Evolutionary conservation across 805 yeast species (phyloP).

Genomic region (Ogataea zsoltii): DNA sequence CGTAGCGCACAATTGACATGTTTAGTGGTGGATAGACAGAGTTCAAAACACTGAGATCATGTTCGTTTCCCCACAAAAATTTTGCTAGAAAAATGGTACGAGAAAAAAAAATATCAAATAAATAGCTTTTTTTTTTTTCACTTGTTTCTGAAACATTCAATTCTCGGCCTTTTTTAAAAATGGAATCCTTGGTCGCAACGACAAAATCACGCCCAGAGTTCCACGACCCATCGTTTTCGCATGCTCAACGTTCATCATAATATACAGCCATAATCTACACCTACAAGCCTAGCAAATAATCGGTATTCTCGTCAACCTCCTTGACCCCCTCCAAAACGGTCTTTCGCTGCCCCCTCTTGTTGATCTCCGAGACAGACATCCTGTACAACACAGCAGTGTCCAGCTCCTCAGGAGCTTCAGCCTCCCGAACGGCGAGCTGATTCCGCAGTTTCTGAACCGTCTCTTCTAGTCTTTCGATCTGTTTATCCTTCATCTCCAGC

Average conservation of each 20-base stretch:
- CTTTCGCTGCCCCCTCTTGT: background rate
- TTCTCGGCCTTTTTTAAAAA: too few relatives aligned
- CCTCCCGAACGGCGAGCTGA: background rate
- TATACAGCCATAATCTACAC: background rate
- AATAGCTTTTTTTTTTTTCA: background rate
- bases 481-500: background rate
- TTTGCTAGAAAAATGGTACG: background rate
- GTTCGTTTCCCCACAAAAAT: background rate
- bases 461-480: background rate
- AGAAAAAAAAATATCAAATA: background rate
- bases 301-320: slow-evolving; percentile 14
- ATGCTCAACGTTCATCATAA: slow-evolving; percentile 2
- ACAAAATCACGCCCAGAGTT: too few relatives aligned
- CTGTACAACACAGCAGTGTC: slow-evolving; percentile 14
- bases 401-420: background rate
- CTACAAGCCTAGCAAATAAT: slow-evolving; percentile 14
- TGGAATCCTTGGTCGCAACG: too few relatives aligned
- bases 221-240: too few relatives aligned
- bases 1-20: slow-evolving; percentile 23
- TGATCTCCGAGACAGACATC: slow-evolving; percentile 8
- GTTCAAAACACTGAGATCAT: background rate
- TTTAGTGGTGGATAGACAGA: background rate
- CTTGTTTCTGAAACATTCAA: too few relatives aligned
- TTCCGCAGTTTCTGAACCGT: slow-evolving; percentile 1
- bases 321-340: background rate